Evolutionary conservation across 176 grass and related monocot species (phyloP).

Genomic region (Rhynchospora breviuscula): DNA sequence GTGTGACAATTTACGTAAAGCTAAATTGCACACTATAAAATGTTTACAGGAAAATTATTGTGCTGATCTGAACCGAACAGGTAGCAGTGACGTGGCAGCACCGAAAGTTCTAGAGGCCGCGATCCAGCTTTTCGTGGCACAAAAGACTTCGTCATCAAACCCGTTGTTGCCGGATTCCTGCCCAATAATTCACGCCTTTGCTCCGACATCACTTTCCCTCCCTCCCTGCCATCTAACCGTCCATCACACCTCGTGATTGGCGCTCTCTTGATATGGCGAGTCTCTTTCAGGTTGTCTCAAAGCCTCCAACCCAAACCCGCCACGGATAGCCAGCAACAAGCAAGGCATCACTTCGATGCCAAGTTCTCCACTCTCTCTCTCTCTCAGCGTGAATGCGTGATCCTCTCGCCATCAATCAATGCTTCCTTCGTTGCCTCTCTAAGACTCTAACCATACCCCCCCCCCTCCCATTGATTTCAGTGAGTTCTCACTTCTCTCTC

Average conservation of each 20-base stretch:
- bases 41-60: too few relatives aligned
- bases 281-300: not conserved
- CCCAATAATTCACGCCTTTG: not conserved
- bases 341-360: not conserved
- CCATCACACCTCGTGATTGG: not conserved
- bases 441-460: not conserved
- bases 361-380: not conserved
- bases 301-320: not conserved
- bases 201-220: too few relatives aligned
- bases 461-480: not conserved
- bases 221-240: not conserved
- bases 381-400: slow-evolving; percentile 6
- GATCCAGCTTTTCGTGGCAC: not conserved
- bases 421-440: not conserved
- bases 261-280: not conserved
- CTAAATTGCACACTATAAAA: too few relatives aligned
- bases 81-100: not conserved
- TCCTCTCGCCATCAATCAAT: not conserved
- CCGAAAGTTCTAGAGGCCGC: not conserved
- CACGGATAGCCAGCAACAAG: too few relatives aligned
- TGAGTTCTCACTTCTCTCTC: not conserved
- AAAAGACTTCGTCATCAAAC: not conserved
- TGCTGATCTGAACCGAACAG: too few relatives aligned
- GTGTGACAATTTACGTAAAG: too few relatives aligned
- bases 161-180: not conserved